A percentile compares a stretch with the other conserved stretches of the same genome.
phyloP scores from a whole-genome alignment of 2,329 filamentous ascomycete genomes.

The Akanthomyces uredinophilus region DNA sequence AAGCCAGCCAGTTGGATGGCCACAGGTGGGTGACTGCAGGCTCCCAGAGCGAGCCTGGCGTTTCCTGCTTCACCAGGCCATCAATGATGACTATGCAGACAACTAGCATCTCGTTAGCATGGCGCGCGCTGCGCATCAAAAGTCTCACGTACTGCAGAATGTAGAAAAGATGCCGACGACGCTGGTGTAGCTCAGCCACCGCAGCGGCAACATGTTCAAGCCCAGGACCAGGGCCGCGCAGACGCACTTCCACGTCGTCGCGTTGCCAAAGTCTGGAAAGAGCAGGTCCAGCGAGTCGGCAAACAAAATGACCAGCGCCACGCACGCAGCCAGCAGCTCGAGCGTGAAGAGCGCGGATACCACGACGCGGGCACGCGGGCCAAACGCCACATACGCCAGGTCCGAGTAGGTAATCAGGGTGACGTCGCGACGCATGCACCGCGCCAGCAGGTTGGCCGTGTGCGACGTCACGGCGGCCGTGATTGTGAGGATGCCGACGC shows the following conservation, averaged over 20 bases:
- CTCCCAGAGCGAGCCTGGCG: conserved; percentile 76
- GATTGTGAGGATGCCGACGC: conserved; percentile 67
- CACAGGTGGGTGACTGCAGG: conserved; percentile 77
- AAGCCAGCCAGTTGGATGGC: conserved; percentile 77
- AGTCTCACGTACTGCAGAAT: conserved; percentile 67
- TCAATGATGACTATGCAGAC: conserved; percentile 79
- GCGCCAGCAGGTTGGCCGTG: conserved; percentile 78
- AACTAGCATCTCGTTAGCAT: conserved; percentile 45
- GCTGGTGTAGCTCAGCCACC: conserved; percentile 82
- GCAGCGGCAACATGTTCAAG: conserved; percentile 77
- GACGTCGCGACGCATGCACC: conserved; percentile 80
- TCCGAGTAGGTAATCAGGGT: conserved; percentile 92
- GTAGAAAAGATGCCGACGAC: conserved; percentile 89
- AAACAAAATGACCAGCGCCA: conserved; percentile 88
- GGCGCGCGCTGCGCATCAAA: not conserved
- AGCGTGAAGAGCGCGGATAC: conserved; percentile 84
- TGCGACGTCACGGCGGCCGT: conserved; percentile 75
- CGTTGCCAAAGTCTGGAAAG: conserved; percentile 61
- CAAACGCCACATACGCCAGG: conserved; percentile 86
- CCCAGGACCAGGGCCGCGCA: conserved; percentile 75
- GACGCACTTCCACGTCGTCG: conserved; percentile 77
- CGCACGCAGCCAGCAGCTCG: conserved; percentile 81
- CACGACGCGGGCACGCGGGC: conserved; percentile 70
- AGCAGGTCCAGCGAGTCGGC: conserved; percentile 80
- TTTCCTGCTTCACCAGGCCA: conserved; percentile 73